Conservation (phyloP, 306 rosid genomes). For the Gillenia trifoliata region DNA sequence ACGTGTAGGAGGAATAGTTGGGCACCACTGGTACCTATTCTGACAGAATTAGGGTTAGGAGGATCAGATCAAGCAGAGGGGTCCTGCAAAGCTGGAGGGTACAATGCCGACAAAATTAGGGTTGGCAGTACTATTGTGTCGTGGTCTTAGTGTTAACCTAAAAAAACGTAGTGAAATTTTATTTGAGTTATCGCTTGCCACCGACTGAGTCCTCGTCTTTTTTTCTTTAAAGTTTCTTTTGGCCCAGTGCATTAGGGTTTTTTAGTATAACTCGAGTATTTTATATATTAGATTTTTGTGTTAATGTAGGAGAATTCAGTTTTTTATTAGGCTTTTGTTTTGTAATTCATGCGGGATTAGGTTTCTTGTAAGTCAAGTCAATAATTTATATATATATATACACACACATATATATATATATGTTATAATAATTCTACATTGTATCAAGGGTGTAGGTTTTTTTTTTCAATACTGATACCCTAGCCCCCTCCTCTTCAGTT, state of each 20-base stretch:
- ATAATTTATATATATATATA: too few relatives aligned
- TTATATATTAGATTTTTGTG: neutral
- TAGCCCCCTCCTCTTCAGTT: too few relatives aligned
- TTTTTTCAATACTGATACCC: too few relatives aligned
- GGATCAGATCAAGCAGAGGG: neutral
- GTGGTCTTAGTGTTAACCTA: neutral
- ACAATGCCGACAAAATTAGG: conserved; percentile 14
- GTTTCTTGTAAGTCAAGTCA: neutral
- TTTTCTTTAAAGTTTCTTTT: neutral
- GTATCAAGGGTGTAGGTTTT: too few relatives aligned
- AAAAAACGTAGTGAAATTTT: neutral
- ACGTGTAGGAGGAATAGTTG: neutral
- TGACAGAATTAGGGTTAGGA: neutral
- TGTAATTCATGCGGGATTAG: neutral
- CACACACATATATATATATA: too few relatives aligned
- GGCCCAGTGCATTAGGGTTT: neutral
- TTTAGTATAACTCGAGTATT: neutral
- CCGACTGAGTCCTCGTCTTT: neutral
- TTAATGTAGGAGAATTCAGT: too few relatives aligned
- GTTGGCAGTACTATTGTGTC: neutral
- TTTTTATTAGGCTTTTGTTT: neutral
- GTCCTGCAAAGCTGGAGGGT: conserved; percentile 8
- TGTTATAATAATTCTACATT: too few relatives aligned
- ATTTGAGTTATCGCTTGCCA: neutral
- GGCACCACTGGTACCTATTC: neutral